A percentile compares a stretch with the other conserved stretches of the same genome.
These are phyloP conservation scores for Lipomyces yamanashiensis DNA, from an alignment of 805 yeast species.

Conservation along the genomic window DNA sequence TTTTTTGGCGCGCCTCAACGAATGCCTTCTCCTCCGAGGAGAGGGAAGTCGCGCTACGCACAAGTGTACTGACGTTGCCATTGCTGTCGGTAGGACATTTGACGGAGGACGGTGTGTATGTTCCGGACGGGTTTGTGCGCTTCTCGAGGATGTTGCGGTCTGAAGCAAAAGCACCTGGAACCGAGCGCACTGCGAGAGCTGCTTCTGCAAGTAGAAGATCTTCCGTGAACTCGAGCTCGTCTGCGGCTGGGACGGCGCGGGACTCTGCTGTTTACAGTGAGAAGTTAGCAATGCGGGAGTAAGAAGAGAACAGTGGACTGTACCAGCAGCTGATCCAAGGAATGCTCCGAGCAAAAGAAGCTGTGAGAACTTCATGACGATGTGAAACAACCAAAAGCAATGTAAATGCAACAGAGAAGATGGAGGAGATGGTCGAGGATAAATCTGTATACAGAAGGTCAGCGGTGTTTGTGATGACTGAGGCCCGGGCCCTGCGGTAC, in stretches of 20 bases:
- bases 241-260: not conserved
- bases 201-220: slow-evolving; percentile 2
- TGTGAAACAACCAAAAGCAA: too few relatives aligned
- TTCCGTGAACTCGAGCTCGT: not conserved
- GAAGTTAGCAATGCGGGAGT: too few relatives aligned
- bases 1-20: slow-evolving; percentile 31
- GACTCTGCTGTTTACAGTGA: not conserved
- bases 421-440: too few relatives aligned
- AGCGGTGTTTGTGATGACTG: too few relatives aligned
- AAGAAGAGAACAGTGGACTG: too few relatives aligned
- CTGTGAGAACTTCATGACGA: too few relatives aligned
- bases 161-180: not conserved
- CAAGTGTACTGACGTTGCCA: slow-evolving; percentile 7
- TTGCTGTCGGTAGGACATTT: slow-evolving; percentile 20
- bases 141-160: slow-evolving; percentile 4
- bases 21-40: slow-evolving; percentile 37
- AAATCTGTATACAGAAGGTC: too few relatives aligned
- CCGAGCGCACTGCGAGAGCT: slow-evolving; percentile 3
- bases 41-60: slow-evolving; percentile 25
- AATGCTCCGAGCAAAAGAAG: too few relatives aligned
- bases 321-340: too few relatives aligned
- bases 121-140: slow-evolving; percentile 14
- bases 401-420: too few relatives aligned
- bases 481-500: too few relatives aligned
- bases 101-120: slow-evolving; percentile 19